Percentiles rank a stretch among this genome's conserved stretches.
phyloP scores from a whole-genome alignment of 768 basidiomycete species.

The Amanita pallidorosea region DNA sequence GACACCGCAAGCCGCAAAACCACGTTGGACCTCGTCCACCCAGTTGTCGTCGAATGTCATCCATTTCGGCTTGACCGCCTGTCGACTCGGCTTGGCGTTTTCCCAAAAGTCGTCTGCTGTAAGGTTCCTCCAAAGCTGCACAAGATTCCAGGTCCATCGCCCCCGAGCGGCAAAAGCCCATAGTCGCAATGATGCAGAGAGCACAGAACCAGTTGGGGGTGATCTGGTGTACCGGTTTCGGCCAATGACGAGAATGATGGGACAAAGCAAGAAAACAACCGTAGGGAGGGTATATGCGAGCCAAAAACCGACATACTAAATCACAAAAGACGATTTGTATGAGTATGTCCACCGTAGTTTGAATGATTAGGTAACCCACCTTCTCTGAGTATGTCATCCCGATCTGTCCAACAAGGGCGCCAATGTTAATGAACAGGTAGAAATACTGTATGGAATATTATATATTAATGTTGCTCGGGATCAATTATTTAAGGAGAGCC shows the following conservation, averaged over 20 bases:
- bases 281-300: constrained; percentile 62
- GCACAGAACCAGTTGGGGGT: constrained; percentile 58
- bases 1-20: constrained; percentile 60
- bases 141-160: constrained; percentile 46
- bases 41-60: constrained; percentile 72
- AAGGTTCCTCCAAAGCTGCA: constrained; percentile 34
- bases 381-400: constrained; percentile 60
- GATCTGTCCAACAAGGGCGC: constrained; percentile 59
- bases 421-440: constrained; percentile 66
- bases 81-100: constrained; percentile 50
- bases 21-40: constrained; percentile 69
- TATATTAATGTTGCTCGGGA: background rate
- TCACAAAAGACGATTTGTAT: background rate
- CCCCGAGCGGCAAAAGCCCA: constrained; percentile 35
- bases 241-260: constrained; percentile 45
- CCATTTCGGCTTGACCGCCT: constrained; percentile 41
- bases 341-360: background rate
- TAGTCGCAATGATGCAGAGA: constrained; percentile 36
- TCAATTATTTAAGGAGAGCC: constrained; percentile 5
- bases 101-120: constrained; percentile 67
- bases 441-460: constrained; percentile 35
- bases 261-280: constrained; percentile 46
- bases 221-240: constrained; percentile 42
- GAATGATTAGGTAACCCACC: constrained; percentile 17
- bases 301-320: constrained; percentile 53